Percentiles rank a stretch among this genome's conserved stretches.
Conservation (phyloP, 2,329 filamentous ascomycete species). For the Cordyceps fumosorosea region DNA sequence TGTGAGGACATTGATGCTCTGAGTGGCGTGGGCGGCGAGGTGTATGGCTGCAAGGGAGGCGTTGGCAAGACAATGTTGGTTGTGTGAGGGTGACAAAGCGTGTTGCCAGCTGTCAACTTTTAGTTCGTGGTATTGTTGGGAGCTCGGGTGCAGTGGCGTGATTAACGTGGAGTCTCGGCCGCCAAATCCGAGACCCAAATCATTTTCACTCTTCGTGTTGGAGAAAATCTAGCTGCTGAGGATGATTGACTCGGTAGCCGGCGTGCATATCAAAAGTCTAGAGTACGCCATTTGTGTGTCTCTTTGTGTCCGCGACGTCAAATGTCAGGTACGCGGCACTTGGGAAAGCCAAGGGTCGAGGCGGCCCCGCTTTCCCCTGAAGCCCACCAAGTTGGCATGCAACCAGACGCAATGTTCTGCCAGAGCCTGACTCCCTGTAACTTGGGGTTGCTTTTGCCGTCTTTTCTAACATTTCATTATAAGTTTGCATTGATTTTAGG, state of each 20-base stretch:
- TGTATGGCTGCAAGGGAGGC: conserved; percentile 32
- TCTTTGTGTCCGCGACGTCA: not conserved
- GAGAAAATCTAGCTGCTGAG: not conserved
- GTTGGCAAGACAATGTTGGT: conserved; percentile 32
- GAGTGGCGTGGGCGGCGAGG: conserved; percentile 22
- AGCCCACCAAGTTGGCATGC: not conserved
- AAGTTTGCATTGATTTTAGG: not conserved
- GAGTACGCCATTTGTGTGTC: not conserved
- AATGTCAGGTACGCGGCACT: too few species aligned
- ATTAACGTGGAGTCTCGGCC: not conserved
- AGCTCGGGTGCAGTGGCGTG: not conserved
- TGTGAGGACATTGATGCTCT: conserved; percentile 30
- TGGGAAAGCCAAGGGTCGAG: not conserved
- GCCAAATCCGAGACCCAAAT: not conserved
- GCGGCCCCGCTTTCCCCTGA: conserved; percentile 10
- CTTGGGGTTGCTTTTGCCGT: too few species aligned
- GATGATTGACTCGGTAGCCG: not conserved
- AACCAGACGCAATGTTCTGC: not conserved
- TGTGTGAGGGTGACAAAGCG: not conserved
- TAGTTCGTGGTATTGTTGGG: not conserved
- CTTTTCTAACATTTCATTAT: too few species aligned
- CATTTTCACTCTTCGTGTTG: not conserved
- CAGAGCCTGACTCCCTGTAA: not conserved
- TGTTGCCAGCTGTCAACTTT: not conserved
- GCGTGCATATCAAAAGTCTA: not conserved